Evolutionary conservation across 331 rosid species (phyloP).

Genomic region (Cydonia oblonga): DNA sequence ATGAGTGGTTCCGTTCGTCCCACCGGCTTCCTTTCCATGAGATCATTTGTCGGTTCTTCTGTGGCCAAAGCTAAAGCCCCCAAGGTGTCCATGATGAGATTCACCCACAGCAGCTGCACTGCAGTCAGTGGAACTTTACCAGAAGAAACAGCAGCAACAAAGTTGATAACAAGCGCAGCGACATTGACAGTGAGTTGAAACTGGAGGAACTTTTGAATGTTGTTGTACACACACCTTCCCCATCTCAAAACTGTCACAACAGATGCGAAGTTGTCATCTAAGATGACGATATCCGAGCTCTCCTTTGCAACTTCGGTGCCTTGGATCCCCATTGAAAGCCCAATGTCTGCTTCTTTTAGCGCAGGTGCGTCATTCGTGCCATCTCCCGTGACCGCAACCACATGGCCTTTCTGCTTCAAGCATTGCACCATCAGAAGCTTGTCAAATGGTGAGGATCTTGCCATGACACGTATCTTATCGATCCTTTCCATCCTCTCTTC

Average conservation of each 20-base stretch:
- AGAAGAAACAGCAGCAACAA: constrained; percentile 19
- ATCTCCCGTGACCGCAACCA: constrained; percentile 39
- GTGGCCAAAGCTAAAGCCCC: constrained; percentile 41
- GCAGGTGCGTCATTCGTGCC: constrained; percentile 17
- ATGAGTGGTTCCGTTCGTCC: constrained; percentile 23
- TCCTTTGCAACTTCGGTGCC: constrained; percentile 47
- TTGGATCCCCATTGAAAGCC: constrained; percentile 40
- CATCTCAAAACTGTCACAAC: constrained; percentile 27
- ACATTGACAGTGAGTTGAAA: constrained; percentile 35
- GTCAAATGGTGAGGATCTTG: constrained; percentile 12
- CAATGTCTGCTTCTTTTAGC: constrained; percentile 34
- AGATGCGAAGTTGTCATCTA: constrained; percentile 29
- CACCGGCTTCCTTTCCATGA: constrained; percentile 19
- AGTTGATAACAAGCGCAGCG: constrained; percentile 23
- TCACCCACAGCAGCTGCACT: background rate
- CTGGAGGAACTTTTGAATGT: constrained; percentile 32
- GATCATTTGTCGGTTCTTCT: constrained; percentile 25
- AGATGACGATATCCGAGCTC: constrained; percentile 32
- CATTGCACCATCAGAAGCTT: constrained; percentile 27
- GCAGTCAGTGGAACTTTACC: constrained; percentile 25
- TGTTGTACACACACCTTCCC: constrained; percentile 36
- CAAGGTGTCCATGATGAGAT: constrained; percentile 27
- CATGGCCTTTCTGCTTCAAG: constrained; percentile 34
- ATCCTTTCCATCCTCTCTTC: constrained; percentile 24
- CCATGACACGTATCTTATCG: constrained; percentile 28